Base-by-base conservation (phyloP, 257 asterid genomes). In the Capsicum rhomboideum region DNA sequence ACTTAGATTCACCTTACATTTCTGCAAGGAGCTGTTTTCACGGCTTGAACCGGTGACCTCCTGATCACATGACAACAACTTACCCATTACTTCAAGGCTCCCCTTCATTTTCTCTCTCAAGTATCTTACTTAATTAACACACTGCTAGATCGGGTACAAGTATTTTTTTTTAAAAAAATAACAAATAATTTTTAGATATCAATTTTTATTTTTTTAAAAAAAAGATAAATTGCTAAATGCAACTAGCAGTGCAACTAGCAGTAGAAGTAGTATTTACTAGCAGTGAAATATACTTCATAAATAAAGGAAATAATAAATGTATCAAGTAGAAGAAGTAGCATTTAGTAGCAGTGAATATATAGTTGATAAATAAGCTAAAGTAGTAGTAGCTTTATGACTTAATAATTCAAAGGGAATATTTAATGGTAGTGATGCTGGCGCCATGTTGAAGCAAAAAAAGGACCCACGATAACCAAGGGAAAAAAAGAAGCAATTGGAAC, bases 381-480 rank as follows among this genome's bases (percentile, higher is more conserved):
- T 42, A 23, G 23, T 2, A 46, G 42, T 74, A 79, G 68, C 72
- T 53, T 83, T 84, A 83, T 85, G 84, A 80, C 88, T 42, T 58
- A 66, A 8, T 52, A 75, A 37, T 77, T 69, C 83, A 50, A 29
- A 55, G 66, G 28, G 78, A 42, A 84, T 85, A 82, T 64, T 82
- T 87, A 78, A 2, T 86, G 86, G 83, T 86, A 83, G 84, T 85
- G 88, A 52, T 80, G 87, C 83, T 82, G 46, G 79, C 85, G 50
- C 85, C 84, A 88, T 85, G 26, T 83, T 85, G 40, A 85, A 86
- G 87, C 90, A 79, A 80, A 83, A 20, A 34, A 23, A 34, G 88
- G 71, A 86, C 91, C 93, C 90, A 78, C 54, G 4, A 40, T 40
- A 14, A 44, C 67, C 31, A 84, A 49, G 80, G n/a, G n/a, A n/a